phyloP scores from a whole-genome alignment of 495 filamentous ascomycete species.

The Aspergillus wentii region DNA sequence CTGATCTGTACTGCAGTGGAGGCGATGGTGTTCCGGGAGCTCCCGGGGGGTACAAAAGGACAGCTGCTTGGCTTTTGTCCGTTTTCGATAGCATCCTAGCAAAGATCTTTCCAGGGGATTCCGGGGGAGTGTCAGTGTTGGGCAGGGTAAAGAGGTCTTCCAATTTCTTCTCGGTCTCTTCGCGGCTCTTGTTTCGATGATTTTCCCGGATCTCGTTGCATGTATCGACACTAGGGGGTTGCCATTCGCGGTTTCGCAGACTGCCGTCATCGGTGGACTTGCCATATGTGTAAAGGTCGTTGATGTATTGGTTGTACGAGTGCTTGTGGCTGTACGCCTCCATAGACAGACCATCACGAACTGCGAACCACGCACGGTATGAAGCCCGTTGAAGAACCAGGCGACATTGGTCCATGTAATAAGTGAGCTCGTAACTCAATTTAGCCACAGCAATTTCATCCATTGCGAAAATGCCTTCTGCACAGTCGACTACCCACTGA shows the following conservation, averaged over 20 bases:
- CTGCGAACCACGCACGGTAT: slow-evolving; percentile 25
- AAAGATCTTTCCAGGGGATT: slow-evolving; percentile 3
- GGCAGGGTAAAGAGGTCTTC: slow-evolving; percentile 15
- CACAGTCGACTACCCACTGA: slow-evolving; percentile 30
- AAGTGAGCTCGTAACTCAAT: slow-evolving; percentile 4
- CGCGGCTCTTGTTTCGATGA: slow-evolving; percentile 7
- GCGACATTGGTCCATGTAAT: slow-evolving; percentile 20
- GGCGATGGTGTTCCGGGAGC: slow-evolving; percentile 3
- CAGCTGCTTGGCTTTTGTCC: background rate
- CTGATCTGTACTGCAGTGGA: background rate
- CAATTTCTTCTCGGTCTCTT: slow-evolving; percentile 9
- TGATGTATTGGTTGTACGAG: slow-evolving; percentile 13
- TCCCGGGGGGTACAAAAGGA: background rate
- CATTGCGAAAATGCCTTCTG: slow-evolving; percentile 17
- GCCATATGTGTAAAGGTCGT: slow-evolving; percentile 19
- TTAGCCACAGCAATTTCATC: slow-evolving; percentile 8
- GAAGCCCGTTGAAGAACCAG: slow-evolving; percentile 24
- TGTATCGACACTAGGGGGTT: slow-evolving; percentile 18
- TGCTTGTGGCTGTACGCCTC: slow-evolving; percentile 10
- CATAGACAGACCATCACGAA: slow-evolving; percentile 12
- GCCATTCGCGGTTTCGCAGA: slow-evolving; percentile 10
- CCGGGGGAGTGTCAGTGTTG: background rate
- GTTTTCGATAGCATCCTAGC: slow-evolving; percentile 9
- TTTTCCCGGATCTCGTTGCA: slow-evolving; percentile 16
- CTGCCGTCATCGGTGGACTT: slow-evolving; percentile 15